Evolutionary conservation across 495 filamentous ascomycete genomes (phyloP).

Genomic region (Talaromyces proteolyticus): DNA sequence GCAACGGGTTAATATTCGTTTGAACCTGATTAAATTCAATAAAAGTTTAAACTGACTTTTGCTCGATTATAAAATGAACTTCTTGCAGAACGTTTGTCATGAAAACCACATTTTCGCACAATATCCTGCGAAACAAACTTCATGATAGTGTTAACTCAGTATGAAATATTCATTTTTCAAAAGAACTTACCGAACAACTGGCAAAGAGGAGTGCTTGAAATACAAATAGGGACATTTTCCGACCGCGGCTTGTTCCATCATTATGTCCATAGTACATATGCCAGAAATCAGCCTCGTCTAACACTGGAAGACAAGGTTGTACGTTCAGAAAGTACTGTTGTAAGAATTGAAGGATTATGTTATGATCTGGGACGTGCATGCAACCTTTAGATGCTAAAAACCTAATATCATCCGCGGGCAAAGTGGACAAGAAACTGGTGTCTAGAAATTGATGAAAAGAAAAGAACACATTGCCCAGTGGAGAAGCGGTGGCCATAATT

Average conservation of each 20-base stretch:
- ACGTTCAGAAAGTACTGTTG: constrained; percentile 41
- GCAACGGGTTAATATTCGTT: background rate
- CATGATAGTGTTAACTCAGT: background rate
- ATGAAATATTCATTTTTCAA: background rate
- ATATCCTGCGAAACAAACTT: constrained; percentile 34
- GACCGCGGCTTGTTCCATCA: background rate
- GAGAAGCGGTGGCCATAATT: too few species aligned
- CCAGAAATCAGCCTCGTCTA: constrained; percentile 45
- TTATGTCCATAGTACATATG: constrained; percentile 17
- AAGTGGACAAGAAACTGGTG: constrained; percentile 19
- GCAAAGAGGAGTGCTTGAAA: constrained; percentile 43
- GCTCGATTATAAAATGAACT: constrained; percentile 35
- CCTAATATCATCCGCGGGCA: constrained; percentile 35
- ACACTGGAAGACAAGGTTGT: constrained; percentile 36
- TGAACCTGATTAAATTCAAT: background rate
- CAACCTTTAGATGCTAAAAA: constrained; percentile 37
- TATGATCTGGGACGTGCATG: constrained; percentile 29
- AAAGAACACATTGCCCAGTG: background rate
- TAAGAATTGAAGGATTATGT: constrained; percentile 33
- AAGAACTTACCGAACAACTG: constrained; percentile 31
- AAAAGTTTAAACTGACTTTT: constrained; percentile 25
- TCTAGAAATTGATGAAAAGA: constrained; percentile 21
- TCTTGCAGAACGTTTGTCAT: constrained; percentile 31
- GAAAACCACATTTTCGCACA: constrained; percentile 35
- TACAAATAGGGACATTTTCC: constrained; percentile 37